These are phyloP conservation scores for Tetrapisispora namnaoensis DNA, from an alignment of 805 yeast genomes.

Conservation along the genomic window DNA sequence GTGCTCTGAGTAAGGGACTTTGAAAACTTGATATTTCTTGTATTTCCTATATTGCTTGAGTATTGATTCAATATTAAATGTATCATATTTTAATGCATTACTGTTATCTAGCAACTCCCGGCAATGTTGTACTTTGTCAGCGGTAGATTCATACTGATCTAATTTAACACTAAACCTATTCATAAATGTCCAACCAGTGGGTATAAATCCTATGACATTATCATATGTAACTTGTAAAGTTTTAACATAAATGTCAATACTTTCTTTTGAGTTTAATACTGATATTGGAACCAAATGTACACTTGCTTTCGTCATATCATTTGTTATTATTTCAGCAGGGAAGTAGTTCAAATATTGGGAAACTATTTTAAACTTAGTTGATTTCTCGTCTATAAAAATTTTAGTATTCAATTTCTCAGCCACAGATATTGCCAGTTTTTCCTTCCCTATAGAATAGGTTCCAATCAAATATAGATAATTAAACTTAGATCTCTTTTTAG, in stretches of 20 bases:
- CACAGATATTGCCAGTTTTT: slow-evolving; percentile 61
- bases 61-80: slow-evolving; percentile 12
- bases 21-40: slow-evolving; percentile 38
- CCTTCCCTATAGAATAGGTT: slow-evolving; percentile 89
- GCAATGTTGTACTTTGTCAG: slow-evolving; percentile 12
- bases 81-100: slow-evolving; percentile 6
- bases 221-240: slow-evolving; percentile 8
- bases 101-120: slow-evolving; percentile 6
- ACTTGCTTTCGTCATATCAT: slow-evolving; percentile 38
- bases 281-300: slow-evolving; percentile 71
- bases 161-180: slow-evolving; percentile 12
- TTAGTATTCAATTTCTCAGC: slow-evolving; percentile 45
- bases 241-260: slow-evolving; percentile 22
- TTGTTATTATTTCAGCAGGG: slow-evolving; percentile 35
- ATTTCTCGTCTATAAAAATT: slow-evolving; percentile 34
- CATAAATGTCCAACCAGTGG: slow-evolving; percentile 84
- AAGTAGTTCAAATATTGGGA: slow-evolving; percentile 37
- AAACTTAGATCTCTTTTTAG: neutral
- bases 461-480: slow-evolving; percentile 46
- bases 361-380: slow-evolving; percentile 36
- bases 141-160: slow-evolving; percentile 7
- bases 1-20: slow-evolving; percentile 89
- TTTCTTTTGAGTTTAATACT: slow-evolving; percentile 34
- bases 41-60: slow-evolving; percentile 27
- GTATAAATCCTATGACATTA: slow-evolving; percentile 58